phyloP scores from a whole-genome alignment of 2,329 filamentous ascomycete species.

The Curvularia lunata region DNA sequence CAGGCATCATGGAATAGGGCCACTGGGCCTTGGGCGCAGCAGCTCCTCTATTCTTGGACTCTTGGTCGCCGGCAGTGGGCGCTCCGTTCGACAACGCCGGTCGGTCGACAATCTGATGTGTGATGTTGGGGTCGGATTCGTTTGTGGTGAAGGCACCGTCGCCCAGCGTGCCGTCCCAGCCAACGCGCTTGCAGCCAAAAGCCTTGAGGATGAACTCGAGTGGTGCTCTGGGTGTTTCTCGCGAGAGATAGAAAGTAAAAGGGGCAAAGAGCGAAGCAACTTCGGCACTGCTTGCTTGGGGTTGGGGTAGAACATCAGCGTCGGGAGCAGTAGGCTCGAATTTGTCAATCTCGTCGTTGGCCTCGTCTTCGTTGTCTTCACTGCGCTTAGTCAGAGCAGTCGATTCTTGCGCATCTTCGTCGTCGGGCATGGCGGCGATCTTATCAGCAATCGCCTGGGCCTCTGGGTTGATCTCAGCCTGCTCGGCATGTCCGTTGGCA shows the following conservation, averaged over 20 bases:
- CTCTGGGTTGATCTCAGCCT: slow-evolving; percentile 47
- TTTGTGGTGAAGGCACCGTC: slow-evolving; percentile 91
- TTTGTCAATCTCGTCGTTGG: slow-evolving; percentile 73
- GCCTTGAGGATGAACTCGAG: slow-evolving; percentile 92
- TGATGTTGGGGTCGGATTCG: slow-evolving; percentile 86
- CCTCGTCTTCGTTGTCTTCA: slow-evolving; percentile 43
- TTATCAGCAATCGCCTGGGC: slow-evolving; percentile 59
- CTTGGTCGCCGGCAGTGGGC: slow-evolving; percentile 49
- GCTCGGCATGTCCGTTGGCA: slow-evolving; percentile 33
- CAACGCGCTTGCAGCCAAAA: slow-evolving; percentile 94
- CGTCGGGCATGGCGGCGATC: slow-evolving; percentile 44
- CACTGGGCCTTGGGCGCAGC: slow-evolving; percentile 52
- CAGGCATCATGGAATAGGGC: slow-evolving; percentile 79
- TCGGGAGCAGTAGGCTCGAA: slow-evolving; percentile 85
- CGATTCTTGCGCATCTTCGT: slow-evolving; percentile 51
- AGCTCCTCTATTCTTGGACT: slow-evolving; percentile 62
- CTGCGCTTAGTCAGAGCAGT: slow-evolving; percentile 16
- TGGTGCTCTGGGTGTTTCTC: slow-evolving; percentile 88
- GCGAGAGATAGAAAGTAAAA: slow-evolving; percentile 89
- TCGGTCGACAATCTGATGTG: slow-evolving; percentile 94
- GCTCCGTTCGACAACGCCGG: slow-evolving; percentile 66
- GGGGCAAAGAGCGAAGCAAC: slow-evolving; percentile 81
- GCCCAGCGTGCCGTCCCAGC: slow-evolving; percentile 90
- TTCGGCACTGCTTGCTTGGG: slow-evolving; percentile 68
- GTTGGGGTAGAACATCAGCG: slow-evolving; percentile 86